These are phyloP conservation scores for Glutinoglossum americanum DNA, from an alignment of 495 filamentous ascomycete genomes.

Conservation along the genomic window DNA sequence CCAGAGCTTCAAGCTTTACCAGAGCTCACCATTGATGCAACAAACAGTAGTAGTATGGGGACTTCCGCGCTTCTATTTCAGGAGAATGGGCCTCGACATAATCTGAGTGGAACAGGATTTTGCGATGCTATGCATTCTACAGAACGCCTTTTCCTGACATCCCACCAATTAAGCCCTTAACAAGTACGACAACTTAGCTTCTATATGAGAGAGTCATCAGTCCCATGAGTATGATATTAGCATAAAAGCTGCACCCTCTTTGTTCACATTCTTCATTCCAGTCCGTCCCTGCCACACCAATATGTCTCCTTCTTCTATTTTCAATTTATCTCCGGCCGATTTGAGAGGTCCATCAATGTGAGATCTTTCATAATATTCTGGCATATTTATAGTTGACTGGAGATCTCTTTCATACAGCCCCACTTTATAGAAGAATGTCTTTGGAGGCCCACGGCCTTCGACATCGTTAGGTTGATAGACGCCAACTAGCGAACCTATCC, in stretches of 20 bases:
- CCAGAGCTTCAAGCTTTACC: no score
- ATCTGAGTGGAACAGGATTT: no score
- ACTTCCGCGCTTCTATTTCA: no score
- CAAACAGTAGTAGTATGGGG: no score
- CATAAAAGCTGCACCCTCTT: not conserved
- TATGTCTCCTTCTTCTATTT: not conserved
- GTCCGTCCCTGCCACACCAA: not conserved
- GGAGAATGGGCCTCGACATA: no score
- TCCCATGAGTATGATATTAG: not conserved
- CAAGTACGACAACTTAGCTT: no score
- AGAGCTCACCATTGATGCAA: no score
- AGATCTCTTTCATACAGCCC: not conserved
- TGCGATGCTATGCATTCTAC: no score
- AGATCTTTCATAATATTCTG: not conserved
- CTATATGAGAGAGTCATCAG: no score
- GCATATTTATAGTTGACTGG: no score
- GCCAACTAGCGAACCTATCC: not conserved
- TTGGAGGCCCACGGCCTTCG: not conserved
- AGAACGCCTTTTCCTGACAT: no score
- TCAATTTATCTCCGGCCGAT: not conserved
- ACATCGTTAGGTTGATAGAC: not conserved
- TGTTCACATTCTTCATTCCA: not conserved
- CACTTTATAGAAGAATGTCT: not conserved
- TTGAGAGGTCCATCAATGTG: not conserved
- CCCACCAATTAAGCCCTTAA: no score